These are phyloP conservation scores for Globisporangium ultimum DNA, from an alignment of 352 stramenopile genomes.

Conservation along the genomic window DNA sequence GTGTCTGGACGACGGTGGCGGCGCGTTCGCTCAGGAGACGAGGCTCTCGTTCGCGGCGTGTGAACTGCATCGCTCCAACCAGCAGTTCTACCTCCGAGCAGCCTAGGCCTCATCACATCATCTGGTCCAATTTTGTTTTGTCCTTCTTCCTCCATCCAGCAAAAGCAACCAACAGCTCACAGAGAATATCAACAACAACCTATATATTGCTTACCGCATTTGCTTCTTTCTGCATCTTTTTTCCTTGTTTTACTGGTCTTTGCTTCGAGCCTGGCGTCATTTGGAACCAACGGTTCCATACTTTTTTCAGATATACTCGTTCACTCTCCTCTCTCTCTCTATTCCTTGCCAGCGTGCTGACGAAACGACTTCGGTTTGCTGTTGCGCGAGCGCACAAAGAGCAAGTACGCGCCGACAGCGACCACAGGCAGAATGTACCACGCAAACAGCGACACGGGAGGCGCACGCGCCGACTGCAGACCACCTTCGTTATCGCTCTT, in stretches of 20 bases:
- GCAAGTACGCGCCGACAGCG: conserved; percentile 60
- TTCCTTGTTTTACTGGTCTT: neutral
- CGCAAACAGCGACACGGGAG: conserved; percentile 66
- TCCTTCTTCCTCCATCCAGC: neutral
- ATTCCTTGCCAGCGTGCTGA: neutral
- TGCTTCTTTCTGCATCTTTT: neutral
- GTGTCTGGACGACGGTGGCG: conserved; percentile 13
- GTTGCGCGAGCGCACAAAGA: conserved; percentile 52
- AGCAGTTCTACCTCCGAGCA: conserved; percentile 9
- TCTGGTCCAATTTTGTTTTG: neutral
- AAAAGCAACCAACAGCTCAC: neutral
- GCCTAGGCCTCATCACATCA: neutral
- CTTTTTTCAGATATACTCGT: neutral
- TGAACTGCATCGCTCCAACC: conserved; percentile 2
- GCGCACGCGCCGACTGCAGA: conserved; percentile 41
- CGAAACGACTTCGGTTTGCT: conserved; percentile 29
- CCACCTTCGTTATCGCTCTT: conserved; percentile 26
- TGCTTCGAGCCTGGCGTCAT: neutral
- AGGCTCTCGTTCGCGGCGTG: conserved; percentile 5
- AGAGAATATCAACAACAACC: neutral
- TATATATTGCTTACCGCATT: neutral
- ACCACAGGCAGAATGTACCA: conserved; percentile 78
- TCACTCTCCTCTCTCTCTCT: neutral
- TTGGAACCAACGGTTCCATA: neutral
- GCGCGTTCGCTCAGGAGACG: conserved; percentile 8